phyloP scores from a whole-genome alignment of 805 yeast genomes.

The Novakomyces olei region DNA sequence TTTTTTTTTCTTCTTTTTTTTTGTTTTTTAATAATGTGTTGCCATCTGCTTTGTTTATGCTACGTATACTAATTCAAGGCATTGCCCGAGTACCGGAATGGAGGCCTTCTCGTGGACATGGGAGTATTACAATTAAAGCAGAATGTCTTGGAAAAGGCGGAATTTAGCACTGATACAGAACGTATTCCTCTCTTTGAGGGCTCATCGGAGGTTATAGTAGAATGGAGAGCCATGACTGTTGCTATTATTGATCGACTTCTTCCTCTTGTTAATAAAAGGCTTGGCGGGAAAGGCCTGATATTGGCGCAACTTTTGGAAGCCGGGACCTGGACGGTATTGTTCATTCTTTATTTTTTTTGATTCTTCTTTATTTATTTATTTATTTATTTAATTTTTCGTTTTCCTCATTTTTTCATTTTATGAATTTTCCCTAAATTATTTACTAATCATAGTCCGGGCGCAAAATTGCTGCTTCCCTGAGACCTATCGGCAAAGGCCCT shows the following conservation, averaged over 20 bases:
- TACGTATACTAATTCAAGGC: no score
- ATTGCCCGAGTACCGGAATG: conserved; percentile 40
- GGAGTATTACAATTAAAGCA: conserved; percentile 29
- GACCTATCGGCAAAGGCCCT: conserved; percentile 33
- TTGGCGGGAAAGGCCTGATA: conserved; percentile 19
- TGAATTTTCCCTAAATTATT: neutral
- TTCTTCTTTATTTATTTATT: no score
- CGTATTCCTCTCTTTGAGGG: conserved; percentile 30
- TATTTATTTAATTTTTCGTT: no score
- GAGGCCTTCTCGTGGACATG: conserved; percentile 39
- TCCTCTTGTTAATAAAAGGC: conserved; percentile 27
- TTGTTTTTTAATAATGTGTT: no score
- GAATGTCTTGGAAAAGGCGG: conserved; percentile 14
- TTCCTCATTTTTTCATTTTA: no score
- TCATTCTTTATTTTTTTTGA: no score
- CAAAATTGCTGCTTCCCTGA: conserved; percentile 29
- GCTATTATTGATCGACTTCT: conserved; percentile 32
- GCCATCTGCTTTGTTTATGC: no score
- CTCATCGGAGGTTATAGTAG: conserved; percentile 37
- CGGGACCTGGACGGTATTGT: conserved; percentile 52
- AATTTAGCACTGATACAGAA: conserved; percentile 9
- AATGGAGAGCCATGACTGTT: conserved; percentile 43
- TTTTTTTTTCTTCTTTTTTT: no score
- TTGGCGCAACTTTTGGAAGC: conserved; percentile 45
- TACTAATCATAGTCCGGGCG: conserved; percentile 28